phyloP scores from a whole-genome alignment of 768 basidiomycete species.

The Termitomyces sp. region DNA sequence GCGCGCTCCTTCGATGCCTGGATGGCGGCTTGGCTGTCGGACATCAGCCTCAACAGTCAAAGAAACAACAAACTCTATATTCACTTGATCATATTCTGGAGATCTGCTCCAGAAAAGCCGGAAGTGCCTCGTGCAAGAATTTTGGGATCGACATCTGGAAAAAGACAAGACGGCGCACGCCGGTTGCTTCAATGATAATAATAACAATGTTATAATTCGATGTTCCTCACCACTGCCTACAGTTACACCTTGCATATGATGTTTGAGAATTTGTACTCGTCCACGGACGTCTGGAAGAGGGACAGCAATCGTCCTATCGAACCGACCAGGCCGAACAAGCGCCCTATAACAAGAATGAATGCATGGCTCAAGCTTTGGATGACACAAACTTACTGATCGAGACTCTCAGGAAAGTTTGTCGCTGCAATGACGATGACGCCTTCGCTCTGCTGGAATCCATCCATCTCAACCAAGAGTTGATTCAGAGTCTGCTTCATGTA shows the following conservation, averaged over 20 bases:
- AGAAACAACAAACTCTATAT: constrained; percentile 19
- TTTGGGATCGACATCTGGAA: constrained; percentile 73
- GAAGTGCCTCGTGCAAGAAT: constrained; percentile 90
- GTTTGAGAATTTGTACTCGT: constrained; percentile 86
- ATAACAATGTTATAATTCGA: constrained; percentile 1
- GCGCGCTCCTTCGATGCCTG: constrained; percentile 86
- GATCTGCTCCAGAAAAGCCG: constrained; percentile 94
- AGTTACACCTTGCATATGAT: constrained; percentile 82
- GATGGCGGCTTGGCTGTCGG: constrained; percentile 77
- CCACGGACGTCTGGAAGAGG: constrained; percentile 94
- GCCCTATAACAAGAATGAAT: constrained; percentile 46
- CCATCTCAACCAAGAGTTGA: constrained; percentile 94
- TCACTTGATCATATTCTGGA: constrained; percentile 96
- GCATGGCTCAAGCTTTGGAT: constrained; percentile 1
- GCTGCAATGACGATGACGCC: constrained; percentile 94
- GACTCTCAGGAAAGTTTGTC: constrained; percentile 95
- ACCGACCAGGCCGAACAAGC: constrained; percentile 92
- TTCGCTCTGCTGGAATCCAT: constrained; percentile 91
- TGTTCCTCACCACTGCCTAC: constrained; percentile 43
- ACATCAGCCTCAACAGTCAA: constrained; percentile 5
- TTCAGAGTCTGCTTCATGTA: constrained; percentile 95
- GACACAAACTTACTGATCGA: constrained; percentile 67
- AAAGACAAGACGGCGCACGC: constrained; percentile 9
- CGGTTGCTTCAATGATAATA: constrained; percentile 1
- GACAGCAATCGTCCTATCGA: constrained; percentile 89